Conservation (phyloP, 371 early-diverging fungal species). For the Mucor velutinosus region DNA sequence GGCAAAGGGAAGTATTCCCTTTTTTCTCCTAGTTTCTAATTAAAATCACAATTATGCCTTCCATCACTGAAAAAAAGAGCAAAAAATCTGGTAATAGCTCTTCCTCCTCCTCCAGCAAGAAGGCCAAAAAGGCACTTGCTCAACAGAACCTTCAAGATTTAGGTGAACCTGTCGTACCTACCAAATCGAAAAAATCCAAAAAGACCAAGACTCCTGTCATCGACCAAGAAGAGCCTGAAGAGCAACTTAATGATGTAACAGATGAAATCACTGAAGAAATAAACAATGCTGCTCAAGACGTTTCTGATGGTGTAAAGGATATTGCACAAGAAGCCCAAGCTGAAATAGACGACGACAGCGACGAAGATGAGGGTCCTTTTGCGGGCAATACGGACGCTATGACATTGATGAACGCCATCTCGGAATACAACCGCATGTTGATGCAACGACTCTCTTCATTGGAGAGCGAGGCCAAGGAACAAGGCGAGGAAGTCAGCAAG, state of each 20-base stretch:
- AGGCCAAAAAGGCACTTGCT: background rate
- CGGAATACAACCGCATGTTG: slow-evolving; percentile 25
- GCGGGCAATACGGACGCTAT: slow-evolving; percentile 8
- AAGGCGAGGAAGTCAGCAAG: slow-evolving; percentile 4
- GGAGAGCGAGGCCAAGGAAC: slow-evolving; percentile 4
- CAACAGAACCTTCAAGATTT: background rate
- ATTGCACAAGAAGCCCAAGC: background rate
- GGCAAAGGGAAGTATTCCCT: background rate
- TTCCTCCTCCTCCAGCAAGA: background rate
- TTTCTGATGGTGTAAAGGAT: background rate
- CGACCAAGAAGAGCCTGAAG: background rate
- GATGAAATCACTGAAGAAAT: background rate
- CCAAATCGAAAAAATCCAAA: background rate
- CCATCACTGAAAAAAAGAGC: background rate
- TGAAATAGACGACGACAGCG: background rate
- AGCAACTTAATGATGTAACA: background rate
- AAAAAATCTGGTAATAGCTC: background rate
- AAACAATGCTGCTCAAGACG: background rate
- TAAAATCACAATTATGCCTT: slow-evolving; percentile 2
- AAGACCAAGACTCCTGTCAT: background rate
- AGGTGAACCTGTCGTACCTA: background rate
- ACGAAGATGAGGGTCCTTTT: background rate
- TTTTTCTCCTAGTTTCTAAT: slow-evolving; percentile 2
- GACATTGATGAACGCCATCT: slow-evolving; percentile 23
- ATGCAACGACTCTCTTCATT: slow-evolving; percentile 8